Evolutionary conservation across 2,329 filamentous ascomycete genomes (phyloP).

Genomic region (Colletotrichum echinochloae): DNA sequence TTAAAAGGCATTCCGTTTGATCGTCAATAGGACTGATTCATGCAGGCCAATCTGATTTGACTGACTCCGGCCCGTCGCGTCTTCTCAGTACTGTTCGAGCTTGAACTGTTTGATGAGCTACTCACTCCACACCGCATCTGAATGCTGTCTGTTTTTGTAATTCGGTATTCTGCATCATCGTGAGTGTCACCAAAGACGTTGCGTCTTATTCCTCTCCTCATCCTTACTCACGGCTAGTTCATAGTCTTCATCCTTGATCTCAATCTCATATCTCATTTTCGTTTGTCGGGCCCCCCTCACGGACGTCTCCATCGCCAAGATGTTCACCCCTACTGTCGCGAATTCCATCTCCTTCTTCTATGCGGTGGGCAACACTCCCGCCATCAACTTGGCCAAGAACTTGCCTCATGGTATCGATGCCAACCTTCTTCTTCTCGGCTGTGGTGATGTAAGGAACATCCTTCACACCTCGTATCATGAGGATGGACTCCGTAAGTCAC

Average conservation of each 20-base stretch:
- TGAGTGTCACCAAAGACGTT: not conserved
- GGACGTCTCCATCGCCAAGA: constrained; percentile 39
- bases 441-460: constrained; percentile 68
- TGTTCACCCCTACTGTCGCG: constrained; percentile 54
- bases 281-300: too few species aligned
- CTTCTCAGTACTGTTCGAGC: not conserved
- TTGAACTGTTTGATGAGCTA: not conserved
- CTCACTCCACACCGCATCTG: too few species aligned
- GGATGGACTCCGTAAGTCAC: constrained; percentile 50
- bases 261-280: not conserved
- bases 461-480: constrained; percentile 65
- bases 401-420: constrained; percentile 63
- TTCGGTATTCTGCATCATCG: not conserved
- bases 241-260: not conserved
- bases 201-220: too few species aligned
- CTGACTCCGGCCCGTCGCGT: not conserved
- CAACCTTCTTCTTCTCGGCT: constrained; percentile 65
- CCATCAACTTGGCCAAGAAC: constrained; percentile 60
- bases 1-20: not conserved
- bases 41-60: too few species aligned
- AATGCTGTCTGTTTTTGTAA: not conserved
- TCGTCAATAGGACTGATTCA: not conserved
- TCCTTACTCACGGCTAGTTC: not conserved
- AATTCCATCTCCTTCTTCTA: constrained; percentile 54
- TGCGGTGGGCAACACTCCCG: constrained; percentile 66